These are phyloP conservation scores for Tillandsia leiboldiana DNA, from an alignment of 176 grass and related monocot genomes.

Conservation along the genomic window DNA sequence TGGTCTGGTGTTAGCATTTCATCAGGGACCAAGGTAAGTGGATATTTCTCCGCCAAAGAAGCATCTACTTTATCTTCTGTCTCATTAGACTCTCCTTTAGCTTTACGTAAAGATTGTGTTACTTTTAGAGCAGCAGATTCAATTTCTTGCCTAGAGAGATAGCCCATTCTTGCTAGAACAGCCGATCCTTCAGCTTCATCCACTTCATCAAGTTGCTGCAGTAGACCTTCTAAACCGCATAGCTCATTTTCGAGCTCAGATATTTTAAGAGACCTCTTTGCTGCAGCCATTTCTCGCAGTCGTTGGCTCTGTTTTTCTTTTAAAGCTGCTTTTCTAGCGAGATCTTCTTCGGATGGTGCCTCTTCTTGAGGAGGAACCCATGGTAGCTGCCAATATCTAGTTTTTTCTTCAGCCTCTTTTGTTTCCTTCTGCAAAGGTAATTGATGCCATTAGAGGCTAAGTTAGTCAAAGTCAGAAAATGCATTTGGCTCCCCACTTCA, in stretches of 20 bases:
- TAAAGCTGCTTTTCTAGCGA: conserved; percentile 80
- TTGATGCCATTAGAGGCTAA: conserved; percentile 9
- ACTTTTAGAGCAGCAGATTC: conserved; percentile 53
- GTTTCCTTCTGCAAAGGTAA: conserved; percentile 61
- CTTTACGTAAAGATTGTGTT: conserved; percentile 75
- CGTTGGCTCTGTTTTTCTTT: conserved; percentile 94
- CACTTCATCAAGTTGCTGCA: conserved; percentile 64
- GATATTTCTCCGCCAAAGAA: conserved; percentile 67
- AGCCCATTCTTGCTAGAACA: conserved; percentile 50
- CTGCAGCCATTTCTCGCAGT: conserved; percentile 84
- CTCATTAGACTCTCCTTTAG: conserved; percentile 70
- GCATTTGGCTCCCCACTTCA: neutral
- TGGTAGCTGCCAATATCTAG: conserved; percentile 90
- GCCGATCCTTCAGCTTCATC: conserved; percentile 51
- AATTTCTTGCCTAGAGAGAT: conserved; percentile 80
- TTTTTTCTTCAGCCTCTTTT: conserved; percentile 89
- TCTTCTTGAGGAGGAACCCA: conserved; percentile 88
- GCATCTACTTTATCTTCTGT: conserved; percentile 50
- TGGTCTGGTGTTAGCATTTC: conserved; percentile 77
- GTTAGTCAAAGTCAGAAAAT: neutral
- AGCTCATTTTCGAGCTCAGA: conserved; percentile 55
- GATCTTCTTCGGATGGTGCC: conserved; percentile 87
- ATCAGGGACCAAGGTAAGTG: conserved; percentile 71
- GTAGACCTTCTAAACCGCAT: conserved; percentile 49
- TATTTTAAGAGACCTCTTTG: conserved; percentile 76